Evolutionary conservation across 2,329 filamentous ascomycete species (phyloP), one percentile per base, ranked within the genome.

Genomic region (Colletotrichum acutatum): DNA sequence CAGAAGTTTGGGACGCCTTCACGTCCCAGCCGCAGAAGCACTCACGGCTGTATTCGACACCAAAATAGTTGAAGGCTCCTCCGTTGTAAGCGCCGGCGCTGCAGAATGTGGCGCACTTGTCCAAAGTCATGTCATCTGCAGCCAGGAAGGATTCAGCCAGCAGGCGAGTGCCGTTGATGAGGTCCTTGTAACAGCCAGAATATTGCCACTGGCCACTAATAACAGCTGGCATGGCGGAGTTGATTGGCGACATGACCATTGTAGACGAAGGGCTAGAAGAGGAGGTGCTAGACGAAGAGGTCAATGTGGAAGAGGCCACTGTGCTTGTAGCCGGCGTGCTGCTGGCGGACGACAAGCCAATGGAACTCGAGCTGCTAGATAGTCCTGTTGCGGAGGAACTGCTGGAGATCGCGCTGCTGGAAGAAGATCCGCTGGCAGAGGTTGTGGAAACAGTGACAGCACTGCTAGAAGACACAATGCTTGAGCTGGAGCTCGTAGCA

Each of bases 41-140:
- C 56, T 78, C 77, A 19, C 76, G 66, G 24, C 76, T 72, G 22
- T 77, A 78, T 28, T 78, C 75, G 8, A 76, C 74, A 22, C 77
- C 77, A 52, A 79, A 78, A 65, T 75, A 78, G 59, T 78, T 79
- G 72, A 75, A 79, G 0, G 68, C 68, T 1, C 70, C 60, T 63
- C 69, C 72, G 42, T 76, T 76, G 26, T 71, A 74, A 5, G 67
- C 58, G 1, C 66, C 72, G 6, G 30, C 56, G 46, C 71, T 74
- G 49, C 79, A 79, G 63, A 77, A 79, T 26, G 72, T 52, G 8
- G 78, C 79, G 42, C 78, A 79, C 2, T 68, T 57, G 37, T 76
- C 75, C 3, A 78, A 71, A 2, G 76, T 77, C 71, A 78, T 78
- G 19, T 69, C 70, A 28, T 77, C 73, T 0, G 75, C 64, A 3